Conservation (phyloP, 2,329 filamentous ascomycete species). For the Cryphonectria parasitica region DNA sequence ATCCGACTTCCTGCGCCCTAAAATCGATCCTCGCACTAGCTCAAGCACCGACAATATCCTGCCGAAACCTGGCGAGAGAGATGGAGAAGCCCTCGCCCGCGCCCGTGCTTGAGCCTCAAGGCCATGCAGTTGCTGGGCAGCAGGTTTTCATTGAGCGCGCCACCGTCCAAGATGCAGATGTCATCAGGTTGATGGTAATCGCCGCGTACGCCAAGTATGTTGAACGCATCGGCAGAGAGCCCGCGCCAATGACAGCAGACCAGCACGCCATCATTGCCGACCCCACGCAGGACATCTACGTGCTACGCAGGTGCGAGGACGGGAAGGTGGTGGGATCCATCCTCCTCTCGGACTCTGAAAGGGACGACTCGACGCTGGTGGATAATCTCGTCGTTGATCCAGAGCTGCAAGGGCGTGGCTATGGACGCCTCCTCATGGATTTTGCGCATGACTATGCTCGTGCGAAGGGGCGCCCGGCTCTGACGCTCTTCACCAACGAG, state of each 20-base stretch:
- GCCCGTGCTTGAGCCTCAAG: background rate
- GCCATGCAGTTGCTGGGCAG: background rate
- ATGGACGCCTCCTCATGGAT: constrained; percentile 33
- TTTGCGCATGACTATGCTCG: constrained; percentile 30
- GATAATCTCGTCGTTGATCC: constrained; percentile 34
- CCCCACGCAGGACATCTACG: constrained; percentile 33
- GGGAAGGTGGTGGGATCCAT: constrained; percentile 37
- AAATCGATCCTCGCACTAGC: background rate
- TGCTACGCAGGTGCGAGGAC: constrained; percentile 29
- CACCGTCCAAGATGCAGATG: constrained; percentile 34
- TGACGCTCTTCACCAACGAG: constrained; percentile 33
- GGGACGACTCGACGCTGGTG: constrained; percentile 27
- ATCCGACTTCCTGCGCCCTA: background rate
- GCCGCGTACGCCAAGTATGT: constrained; percentile 41
- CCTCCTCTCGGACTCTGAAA: constrained; percentile 28
- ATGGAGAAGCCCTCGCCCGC: background rate
- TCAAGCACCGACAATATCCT: background rate
- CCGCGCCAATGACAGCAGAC: constrained; percentile 43
- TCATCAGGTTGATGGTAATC: constrained; percentile 37
- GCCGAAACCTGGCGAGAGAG: background rate
- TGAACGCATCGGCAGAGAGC: constrained; percentile 40
- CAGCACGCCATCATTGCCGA: constrained; percentile 36
- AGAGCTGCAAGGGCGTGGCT: constrained; percentile 30
- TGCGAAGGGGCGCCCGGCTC: constrained; percentile 17
- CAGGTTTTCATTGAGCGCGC: constrained; percentile 3